Percentiles rank a stretch among this genome's conserved stretches.
These are phyloP conservation scores for Solanum piurae DNA, from an alignment of 257 asterid genomes.

Conservation along the genomic window DNA sequence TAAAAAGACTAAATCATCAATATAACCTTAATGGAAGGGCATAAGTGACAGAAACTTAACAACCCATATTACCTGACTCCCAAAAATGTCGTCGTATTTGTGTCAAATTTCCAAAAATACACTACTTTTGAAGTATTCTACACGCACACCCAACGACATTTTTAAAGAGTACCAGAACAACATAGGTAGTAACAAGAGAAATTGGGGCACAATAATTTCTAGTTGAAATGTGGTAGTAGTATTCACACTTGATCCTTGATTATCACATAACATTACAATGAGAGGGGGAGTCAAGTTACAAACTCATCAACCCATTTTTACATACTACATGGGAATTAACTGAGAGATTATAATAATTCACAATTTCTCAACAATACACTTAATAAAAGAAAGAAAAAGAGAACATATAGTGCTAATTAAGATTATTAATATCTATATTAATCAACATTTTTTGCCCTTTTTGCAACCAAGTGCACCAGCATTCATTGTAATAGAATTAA, in stretches of 20 bases:
- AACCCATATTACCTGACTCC: too few species aligned
- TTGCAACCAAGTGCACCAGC: conserved; percentile 63
- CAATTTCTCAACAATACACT: background rate
- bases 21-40: background rate
- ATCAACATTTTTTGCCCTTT: conserved; percentile 51
- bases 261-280: background rate
- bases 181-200: background rate
- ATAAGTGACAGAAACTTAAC: background rate
- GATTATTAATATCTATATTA: background rate
- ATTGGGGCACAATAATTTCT: background rate
- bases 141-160: background rate
- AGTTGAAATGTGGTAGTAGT: background rate
- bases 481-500: conserved; percentile 41
- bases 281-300: background rate
- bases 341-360: background rate
- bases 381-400: background rate
- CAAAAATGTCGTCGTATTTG: background rate
- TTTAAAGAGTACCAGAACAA: background rate
- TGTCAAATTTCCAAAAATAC: background rate
- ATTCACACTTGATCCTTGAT: background rate
- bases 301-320: background rate
- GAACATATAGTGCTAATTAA: background rate
- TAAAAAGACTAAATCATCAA: background rate
- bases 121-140: too few species aligned
- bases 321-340: background rate